A percentile compares a stretch with the other conserved stretches of the same genome.
Conservation (phyloP, 2,329 filamentous ascomycete species). For the Fusarium armeniacum region DNA sequence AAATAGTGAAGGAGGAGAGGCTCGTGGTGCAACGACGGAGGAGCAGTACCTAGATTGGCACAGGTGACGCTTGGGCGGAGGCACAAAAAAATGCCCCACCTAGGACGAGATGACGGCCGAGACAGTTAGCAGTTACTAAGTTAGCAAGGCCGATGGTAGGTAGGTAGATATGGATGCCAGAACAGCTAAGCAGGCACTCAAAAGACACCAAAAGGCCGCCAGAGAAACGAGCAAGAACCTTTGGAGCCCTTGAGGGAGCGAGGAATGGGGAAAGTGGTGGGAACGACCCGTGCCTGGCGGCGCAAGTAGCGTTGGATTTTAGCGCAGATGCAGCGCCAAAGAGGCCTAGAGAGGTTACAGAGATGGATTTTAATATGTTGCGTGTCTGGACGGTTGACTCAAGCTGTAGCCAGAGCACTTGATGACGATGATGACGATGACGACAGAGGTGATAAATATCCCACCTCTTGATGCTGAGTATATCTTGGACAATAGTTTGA, state of each 20-base stretch:
- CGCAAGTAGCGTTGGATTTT: constrained; percentile 50
- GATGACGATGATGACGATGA: background rate
- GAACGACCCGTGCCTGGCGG: constrained; percentile 52
- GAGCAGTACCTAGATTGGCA: constrained; percentile 52
- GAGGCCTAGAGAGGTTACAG: constrained; percentile 36
- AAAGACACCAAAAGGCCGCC: constrained; percentile 37
- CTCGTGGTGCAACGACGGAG: constrained; percentile 52
- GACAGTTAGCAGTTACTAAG: constrained; percentile 38
- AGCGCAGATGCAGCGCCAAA: constrained; percentile 49
- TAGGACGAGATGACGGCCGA: constrained; percentile 53
- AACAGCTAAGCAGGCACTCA: constrained; percentile 44
- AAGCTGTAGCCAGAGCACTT: constrained; percentile 20
- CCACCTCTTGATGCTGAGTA: background rate
- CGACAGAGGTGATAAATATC: background rate
- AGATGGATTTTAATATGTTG: constrained; percentile 15
- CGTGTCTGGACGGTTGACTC: background rate
- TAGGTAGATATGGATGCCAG: constrained; percentile 19
- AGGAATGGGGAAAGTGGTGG: constrained; percentile 48
- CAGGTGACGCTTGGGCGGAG: constrained; percentile 52
- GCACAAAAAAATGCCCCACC: constrained; percentile 53
- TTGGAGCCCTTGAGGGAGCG: constrained; percentile 44
- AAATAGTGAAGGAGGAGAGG: constrained; percentile 50
- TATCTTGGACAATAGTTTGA: constrained; percentile 4
- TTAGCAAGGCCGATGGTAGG: constrained; percentile 30
- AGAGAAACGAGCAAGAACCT: constrained; percentile 50